Evolutionary conservation across 768 basidiomycete genomes (phyloP).

Genomic region (Sarcomyxa edulis): DNA sequence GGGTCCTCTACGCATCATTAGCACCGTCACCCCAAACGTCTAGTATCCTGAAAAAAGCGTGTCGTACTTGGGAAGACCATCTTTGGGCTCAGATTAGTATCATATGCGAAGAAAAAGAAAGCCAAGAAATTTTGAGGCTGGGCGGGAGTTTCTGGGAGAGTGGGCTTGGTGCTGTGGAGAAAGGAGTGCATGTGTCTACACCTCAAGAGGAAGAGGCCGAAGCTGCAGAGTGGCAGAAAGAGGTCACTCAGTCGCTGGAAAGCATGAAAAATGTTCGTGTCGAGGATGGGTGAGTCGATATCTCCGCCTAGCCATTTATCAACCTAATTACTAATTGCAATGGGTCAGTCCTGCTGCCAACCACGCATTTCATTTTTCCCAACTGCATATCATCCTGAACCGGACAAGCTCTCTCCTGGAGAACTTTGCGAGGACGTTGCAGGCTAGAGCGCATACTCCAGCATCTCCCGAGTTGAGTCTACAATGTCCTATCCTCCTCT

Average conservation of each 20-base stretch:
- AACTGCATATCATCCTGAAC: constrained; percentile 72
- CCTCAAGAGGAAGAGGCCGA: constrained; percentile 33
- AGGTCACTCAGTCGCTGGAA: constrained; percentile 54
- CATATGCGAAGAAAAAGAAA: constrained; percentile 77
- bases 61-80: constrained; percentile 91
- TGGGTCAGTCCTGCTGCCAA: constrained; percentile 49
- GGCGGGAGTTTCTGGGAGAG: constrained; percentile 82
- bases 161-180: constrained; percentile 42
- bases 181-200: constrained; percentile 23
- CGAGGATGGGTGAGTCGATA: constrained; percentile 51
- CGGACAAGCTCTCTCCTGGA: constrained; percentile 64
- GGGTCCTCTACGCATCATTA: constrained; percentile 85
- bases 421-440: constrained; percentile 56
- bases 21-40: constrained; percentile 67
- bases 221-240: constrained; percentile 68
- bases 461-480: constrained; percentile 55
- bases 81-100: constrained; percentile 88
- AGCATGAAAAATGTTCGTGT: constrained; percentile 53
- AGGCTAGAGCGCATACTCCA: constrained; percentile 41
- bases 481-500: constrained; percentile 3
- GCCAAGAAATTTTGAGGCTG: constrained; percentile 57
- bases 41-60: constrained; percentile 62
- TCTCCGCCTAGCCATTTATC: background rate
- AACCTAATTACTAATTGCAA: constrained; percentile 2
- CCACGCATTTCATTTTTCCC: constrained; percentile 79